Base-by-base conservation (phyloP, 495 filamentous ascomycete genomes). In the Hyaloscypha hepaticicola region DNA sequence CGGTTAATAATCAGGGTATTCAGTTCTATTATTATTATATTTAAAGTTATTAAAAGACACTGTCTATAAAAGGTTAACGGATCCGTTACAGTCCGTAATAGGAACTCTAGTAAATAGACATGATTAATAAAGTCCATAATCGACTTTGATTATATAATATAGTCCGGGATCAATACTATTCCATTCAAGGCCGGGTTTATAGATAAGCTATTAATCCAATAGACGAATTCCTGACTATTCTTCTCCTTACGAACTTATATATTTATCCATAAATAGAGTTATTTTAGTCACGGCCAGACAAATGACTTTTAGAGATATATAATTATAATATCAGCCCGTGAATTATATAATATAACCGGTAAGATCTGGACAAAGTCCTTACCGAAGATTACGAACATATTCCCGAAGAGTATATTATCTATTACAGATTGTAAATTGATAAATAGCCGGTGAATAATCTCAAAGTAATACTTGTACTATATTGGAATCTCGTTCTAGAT, bases 341-440 rank as follows among this genome's bases (percentile, higher is more conserved):
- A 55, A 55, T 22, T 16, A 16, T 55, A 28, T 14, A 22, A 16
- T 24, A 55, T 28, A 25, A 55, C 51, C 26, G 26, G 25, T 25
- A 55, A 16, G 51, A 55, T 55, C 51, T 55, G 25, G n/a, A 22
- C 25, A 55, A 55, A 55, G 51, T 55, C 22, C 21, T 22, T 25
- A 14, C 51, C 25, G 25, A 55, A 27, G 27, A 58, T 34, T 41
- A 33, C 25, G 25, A 22, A 41, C 52, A 61, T 33, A n/a, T n/a
- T n/a, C n/a, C n/a, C n/a, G n/a, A n/a, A n/a, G n/a, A n/a, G n/a
- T n/a, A n/a, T n/a, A n/a, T n/a, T n/a, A n/a, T n/a, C n/a, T n/a
- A n/a, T n/a, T n/a, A n/a, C n/a, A n/a, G n/a, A n/a, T n/a, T n/a
- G n/a, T n/a, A n/a, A n/a, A n/a, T n/a, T n/a, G n/a, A n/a, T n/a